A percentile compares a stretch with the other conserved stretches of the same genome.
phyloP scores from a whole-genome alignment of 2,329 filamentous ascomycete genomes.

The Ophiostoma sp. region DNA sequence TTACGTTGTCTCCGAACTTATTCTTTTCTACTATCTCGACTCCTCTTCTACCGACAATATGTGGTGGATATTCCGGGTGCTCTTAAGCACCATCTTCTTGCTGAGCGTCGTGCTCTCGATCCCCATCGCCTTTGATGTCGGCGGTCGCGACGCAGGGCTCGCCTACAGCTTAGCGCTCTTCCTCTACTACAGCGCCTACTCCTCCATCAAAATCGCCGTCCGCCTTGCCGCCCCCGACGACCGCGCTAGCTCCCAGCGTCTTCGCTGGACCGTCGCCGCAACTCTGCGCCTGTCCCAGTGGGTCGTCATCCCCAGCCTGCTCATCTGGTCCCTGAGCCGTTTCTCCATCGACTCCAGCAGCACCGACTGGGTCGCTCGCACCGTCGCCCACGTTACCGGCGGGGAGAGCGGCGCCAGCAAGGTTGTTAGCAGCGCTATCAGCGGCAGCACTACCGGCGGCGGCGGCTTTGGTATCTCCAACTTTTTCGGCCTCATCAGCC shows the following conservation, averaged over 20 bases:
- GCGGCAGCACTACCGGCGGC: not conserved
- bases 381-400: conserved; percentile 30
- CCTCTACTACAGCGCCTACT: conserved; percentile 88
- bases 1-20: not conserved
- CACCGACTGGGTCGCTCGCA: conserved; percentile 33
- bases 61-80: conserved; percentile 76
- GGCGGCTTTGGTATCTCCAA: conserved; percentile 22
- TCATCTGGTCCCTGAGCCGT: conserved; percentile 94
- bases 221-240: conserved; percentile 61
- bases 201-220: conserved; percentile 67
- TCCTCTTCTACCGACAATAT: conserved; percentile 48
- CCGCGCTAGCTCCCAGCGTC: conserved; percentile 55
- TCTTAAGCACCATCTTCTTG: conserved; percentile 83
- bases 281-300: conserved; percentile 77
- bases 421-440: conserved; percentile 6
- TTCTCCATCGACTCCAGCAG: conserved; percentile 84
- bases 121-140: conserved; percentile 96
- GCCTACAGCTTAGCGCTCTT: conserved; percentile 90
- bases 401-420: conserved; percentile 2
- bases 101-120: conserved; percentile 92
- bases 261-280: conserved; percentile 70
- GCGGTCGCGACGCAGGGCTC: conserved; percentile 88
- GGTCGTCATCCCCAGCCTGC: conserved; percentile 77
- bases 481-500: conserved; percentile 23
- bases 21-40: not conserved